phyloP scores from a whole-genome alignment of 306 rosid genomes.

The Pyrus communis region DNA sequence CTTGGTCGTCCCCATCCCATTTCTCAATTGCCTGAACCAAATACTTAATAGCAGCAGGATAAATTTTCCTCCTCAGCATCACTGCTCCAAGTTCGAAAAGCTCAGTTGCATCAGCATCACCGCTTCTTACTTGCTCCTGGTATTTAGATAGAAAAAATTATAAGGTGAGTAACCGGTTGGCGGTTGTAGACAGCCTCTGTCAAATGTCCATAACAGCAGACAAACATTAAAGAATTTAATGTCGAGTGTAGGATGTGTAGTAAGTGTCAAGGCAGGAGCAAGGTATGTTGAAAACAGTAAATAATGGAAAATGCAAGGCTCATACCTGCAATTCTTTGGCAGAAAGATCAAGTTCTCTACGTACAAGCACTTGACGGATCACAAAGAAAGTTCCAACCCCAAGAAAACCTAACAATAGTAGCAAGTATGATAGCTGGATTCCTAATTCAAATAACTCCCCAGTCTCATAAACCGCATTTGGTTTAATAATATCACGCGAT shows the following conservation, averaged over 20 bases:
- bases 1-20: slow-evolving; percentile 96
- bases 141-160: slow-evolving; percentile 2
- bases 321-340: slow-evolving; percentile 93
- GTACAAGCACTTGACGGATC: slow-evolving; percentile 91
- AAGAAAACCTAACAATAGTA: slow-evolving; percentile 62
- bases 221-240: neutral
- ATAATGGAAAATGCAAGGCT: slow-evolving; percentile 11
- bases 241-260: neutral
- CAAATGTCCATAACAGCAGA: neutral
- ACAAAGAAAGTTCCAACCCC: slow-evolving; percentile 83
- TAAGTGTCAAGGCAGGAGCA: neutral
- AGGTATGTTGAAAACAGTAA: neutral
- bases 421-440: slow-evolving; percentile 76
- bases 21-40: slow-evolving; percentile 89
- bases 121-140: slow-evolving; percentile 96
- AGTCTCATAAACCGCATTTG: slow-evolving; percentile 57
- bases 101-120: slow-evolving; percentile 84
- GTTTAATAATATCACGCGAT: slow-evolving; percentile 41
- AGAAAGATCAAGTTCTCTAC: slow-evolving; percentile 96
- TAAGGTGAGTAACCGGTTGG: neutral
- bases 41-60: slow-evolving; percentile 83
- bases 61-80: slow-evolving; percentile 91
- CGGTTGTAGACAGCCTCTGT: neutral
- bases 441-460: slow-evolving; percentile 87
- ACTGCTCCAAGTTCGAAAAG: slow-evolving; percentile 98